Evolutionary conservation across 345 rosid species (phyloP), one percentile per base, ranked within the genome.

Genomic region (Arabidopsis arenosa): DNA sequence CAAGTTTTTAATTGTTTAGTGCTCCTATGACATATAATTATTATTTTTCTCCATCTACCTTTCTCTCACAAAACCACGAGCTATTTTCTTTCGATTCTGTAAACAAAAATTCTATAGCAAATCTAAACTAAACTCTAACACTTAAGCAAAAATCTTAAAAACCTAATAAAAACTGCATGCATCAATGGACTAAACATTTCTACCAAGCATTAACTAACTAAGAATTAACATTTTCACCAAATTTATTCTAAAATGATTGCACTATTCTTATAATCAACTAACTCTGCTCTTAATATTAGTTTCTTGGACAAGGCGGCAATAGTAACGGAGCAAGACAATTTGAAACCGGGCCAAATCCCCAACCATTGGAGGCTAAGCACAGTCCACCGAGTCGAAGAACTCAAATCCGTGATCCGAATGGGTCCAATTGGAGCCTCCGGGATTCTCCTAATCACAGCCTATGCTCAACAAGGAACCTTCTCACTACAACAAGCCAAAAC

Each of bases 351-450:
- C 5, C 76, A 81, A 66, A 28, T 53, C 15, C 93, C 91, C 0
- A 85, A 90, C 63, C 82, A 59, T 13, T 93, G 98, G 98, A 79
- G 90, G 30, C 76, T 93, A 18, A 90, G 76, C 82, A 93, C 98
- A 4, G 88, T 93, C 32, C 98, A 93, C 81, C 74, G 98, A 39
- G 92, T 90, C 33, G 98, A 93, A 66, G 97, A 93, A 43, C 85
- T 93, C 5, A 93, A 93, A 75, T 83, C 93, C 0, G 61, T 93
- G 36, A 83, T 93, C 72, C 79, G 98, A 35, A 93, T 93, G 98
- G 90, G 89, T 43, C 98, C 98, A 0, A 89, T 93, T 7, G 89
- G 98, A 93, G 95, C 88, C 2, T 72, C 98, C 0, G 98, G 97
- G 3, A 91, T 93, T 56, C 86, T 90, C 45, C 86, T 90, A 9